These are phyloP conservation scores for Leptomonas pyrrhocoris DNA, from an alignment of 208 protist species.

Conservation along the genomic window DNA sequence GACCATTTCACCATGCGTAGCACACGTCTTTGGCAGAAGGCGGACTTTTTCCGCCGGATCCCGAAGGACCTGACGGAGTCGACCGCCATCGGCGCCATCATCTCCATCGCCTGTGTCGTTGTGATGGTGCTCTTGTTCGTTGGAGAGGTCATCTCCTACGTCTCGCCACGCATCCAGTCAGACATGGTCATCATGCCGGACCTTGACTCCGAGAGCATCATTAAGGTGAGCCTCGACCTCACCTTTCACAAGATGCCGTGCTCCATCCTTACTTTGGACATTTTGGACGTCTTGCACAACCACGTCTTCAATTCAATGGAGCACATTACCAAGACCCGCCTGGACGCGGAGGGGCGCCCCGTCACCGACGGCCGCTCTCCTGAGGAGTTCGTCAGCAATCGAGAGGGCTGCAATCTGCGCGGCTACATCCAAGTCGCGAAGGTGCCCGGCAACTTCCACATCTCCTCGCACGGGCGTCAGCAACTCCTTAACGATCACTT, in stretches of 20 bases:
- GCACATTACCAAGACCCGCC: constrained; percentile 35
- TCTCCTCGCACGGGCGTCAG: constrained; percentile 41
- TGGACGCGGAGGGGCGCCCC: constrained; percentile 21
- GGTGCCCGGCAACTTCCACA: constrained; percentile 65
- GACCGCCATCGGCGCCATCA: constrained; percentile 50
- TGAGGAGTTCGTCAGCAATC: constrained; percentile 18
- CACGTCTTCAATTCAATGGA: constrained; percentile 45
- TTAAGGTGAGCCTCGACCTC: constrained; percentile 48
- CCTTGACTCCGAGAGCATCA: constrained; percentile 21
- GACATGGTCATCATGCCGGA: constrained; percentile 50
- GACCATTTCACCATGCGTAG: constrained; percentile 11
- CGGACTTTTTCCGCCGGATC: constrained; percentile 57
- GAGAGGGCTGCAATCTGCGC: constrained; percentile 42
- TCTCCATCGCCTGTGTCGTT: constrained; percentile 48
- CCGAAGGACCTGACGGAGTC: constrained; percentile 58
- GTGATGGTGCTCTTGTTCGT: constrained; percentile 52
- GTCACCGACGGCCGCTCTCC: constrained; percentile 21
- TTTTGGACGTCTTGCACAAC: constrained; percentile 50
- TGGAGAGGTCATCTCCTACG: constrained; percentile 47
- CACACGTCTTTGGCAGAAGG: constrained; percentile 29
- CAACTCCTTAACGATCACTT: constrained; percentile 19
- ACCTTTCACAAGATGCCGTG: constrained; percentile 51
- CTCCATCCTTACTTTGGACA: constrained; percentile 42
- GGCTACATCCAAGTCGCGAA: constrained; percentile 51
- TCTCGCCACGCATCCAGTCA: constrained; percentile 39